Base-by-base conservation (phyloP, 768 basidiomycete genomes). In the Xanthoconium stramineum region DNA sequence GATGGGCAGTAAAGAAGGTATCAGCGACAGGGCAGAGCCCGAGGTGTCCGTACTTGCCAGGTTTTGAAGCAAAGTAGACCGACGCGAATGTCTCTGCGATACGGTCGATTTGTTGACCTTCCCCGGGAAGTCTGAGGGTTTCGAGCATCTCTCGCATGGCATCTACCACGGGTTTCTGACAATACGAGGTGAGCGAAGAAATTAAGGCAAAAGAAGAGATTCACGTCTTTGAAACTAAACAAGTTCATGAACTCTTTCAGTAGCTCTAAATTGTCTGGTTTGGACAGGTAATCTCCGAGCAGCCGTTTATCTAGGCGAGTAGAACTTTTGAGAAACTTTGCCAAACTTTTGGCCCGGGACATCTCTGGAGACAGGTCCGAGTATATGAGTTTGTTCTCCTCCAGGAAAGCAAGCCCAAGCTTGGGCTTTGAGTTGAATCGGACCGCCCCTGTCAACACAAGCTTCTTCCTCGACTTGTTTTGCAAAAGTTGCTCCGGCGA, bases 31-130 rank as follows among this genome's bases (percentile, higher is more conserved):
- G 50, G 33, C 29, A 43, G 39, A 38, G 38, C 56, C 12, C 50
- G 45, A 50, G 11, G 42, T 45, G 38, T 30, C 15, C 20, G 44
- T 33, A 24, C 57, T 55, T 50, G 89, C 94, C 85, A 59, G 97
- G 95, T 29, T 77, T 75, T 10, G 91, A 82, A 4, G 91, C 88
- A 69, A 96, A 93, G 71, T 95, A 98, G 38, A 85, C 82, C 20
- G 91, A 83, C 1, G 97, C 94, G 69, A 98, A 99, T 2, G 87
- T 92, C 70, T 97, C 96, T 6, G 97, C 92, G 46, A 99, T 97
- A 6, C 95, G 82, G 19, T 82, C 75, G 58, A 99, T 99, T 60
- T 97, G 97, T 66, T 98, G 95, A 8, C 92, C 67, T 68, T 99
- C 97, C 50, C 97, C 97, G 1, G 97, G 97, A 38, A 99, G 78